Evolutionary conservation across 1,284 basidiomycete species (phyloP).

Genomic region (Ceratobasidium sp.): DNA sequence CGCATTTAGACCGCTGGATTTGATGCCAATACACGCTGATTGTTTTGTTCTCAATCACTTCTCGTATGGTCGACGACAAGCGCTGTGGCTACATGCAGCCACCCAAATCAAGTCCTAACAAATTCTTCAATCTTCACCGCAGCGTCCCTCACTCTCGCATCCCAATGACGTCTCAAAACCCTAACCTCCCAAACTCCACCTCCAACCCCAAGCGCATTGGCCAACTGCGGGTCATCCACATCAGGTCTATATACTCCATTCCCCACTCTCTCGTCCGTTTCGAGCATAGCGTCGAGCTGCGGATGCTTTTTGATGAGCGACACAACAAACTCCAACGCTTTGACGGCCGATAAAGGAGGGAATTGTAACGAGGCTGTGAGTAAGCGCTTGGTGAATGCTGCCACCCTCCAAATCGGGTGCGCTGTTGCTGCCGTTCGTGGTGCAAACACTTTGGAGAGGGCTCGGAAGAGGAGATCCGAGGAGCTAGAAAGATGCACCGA

Average conservation of each 20-base stretch:
- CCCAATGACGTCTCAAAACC: slow-evolving; percentile 66
- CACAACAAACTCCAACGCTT: slow-evolving; percentile 75
- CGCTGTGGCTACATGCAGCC: neutral
- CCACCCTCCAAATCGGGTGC: slow-evolving; percentile 76
- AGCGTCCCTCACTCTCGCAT: slow-evolving; percentile 64
- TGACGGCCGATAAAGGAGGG: slow-evolving; percentile 70
- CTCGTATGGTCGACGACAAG: neutral
- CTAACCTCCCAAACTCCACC: slow-evolving; percentile 71
- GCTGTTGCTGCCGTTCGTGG: slow-evolving; percentile 63
- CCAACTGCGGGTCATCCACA: slow-evolving; percentile 85
- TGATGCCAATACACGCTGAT: too few species aligned
- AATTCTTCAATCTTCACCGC: slow-evolving; percentile 60
- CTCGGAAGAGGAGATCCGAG: slow-evolving; percentile 81
- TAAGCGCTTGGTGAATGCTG: slow-evolving; percentile 92
- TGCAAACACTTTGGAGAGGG: slow-evolving; percentile 80
- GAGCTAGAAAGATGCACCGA: slow-evolving; percentile 38
- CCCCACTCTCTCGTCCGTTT: slow-evolving; percentile 82
- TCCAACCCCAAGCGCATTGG: slow-evolving; percentile 69
- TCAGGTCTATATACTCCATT: slow-evolving; percentile 84
- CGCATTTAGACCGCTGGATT: too few species aligned
- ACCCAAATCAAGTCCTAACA: slow-evolving; percentile 39
- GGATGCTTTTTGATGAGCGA: slow-evolving; percentile 77
- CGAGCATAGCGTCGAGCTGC: slow-evolving; percentile 82
- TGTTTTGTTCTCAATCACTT: too few species aligned
- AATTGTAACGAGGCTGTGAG: slow-evolving; percentile 80